phyloP scores from a whole-genome alignment of 495 filamentous ascomycete genomes.

The Durotheca rogersii region DNA sequence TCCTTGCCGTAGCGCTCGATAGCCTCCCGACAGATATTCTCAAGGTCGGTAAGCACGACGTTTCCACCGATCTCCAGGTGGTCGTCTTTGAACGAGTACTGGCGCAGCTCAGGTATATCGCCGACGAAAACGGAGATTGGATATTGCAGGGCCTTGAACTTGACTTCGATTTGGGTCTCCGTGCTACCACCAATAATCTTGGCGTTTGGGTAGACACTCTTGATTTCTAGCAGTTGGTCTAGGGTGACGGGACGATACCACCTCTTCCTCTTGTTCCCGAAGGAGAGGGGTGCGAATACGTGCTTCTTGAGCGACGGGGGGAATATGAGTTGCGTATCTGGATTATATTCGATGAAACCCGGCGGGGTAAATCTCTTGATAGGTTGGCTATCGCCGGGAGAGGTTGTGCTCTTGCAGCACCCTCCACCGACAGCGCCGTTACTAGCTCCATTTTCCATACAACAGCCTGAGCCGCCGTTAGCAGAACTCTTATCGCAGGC shows the following conservation, averaged over 20 bases:
- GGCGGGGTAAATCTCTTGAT: slow-evolving; percentile 75
- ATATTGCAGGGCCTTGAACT: slow-evolving; percentile 95
- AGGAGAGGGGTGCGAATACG: slow-evolving; percentile 74
- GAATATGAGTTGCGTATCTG: slow-evolving; percentile 93
- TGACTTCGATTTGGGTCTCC: slow-evolving; percentile 97
- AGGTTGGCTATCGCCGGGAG: slow-evolving; percentile 49
- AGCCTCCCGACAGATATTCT: slow-evolving; percentile 70
- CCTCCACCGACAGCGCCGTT: slow-evolving; percentile 50
- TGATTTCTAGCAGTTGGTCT: slow-evolving; percentile 87
- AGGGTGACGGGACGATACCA: slow-evolving; percentile 92
- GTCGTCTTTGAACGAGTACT: slow-evolving; percentile 76
- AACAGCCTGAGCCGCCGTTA: slow-evolving; percentile 68
- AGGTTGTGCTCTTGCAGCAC: slow-evolving; percentile 58
- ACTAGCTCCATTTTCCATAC: slow-evolving; percentile 57
- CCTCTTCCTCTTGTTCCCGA: slow-evolving; percentile 91
- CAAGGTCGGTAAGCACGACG: slow-evolving; percentile 82
- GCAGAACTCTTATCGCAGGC: slow-evolving; percentile 58
- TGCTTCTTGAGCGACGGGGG: slow-evolving; percentile 81
- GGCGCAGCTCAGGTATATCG: slow-evolving; percentile 83
- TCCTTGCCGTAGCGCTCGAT: slow-evolving; percentile 73
- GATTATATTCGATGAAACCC: slow-evolving; percentile 89
- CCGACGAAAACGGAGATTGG: slow-evolving; percentile 86
- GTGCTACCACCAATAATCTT: slow-evolving; percentile 96
- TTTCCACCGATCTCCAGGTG: slow-evolving; percentile 88
- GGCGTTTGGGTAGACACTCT: slow-evolving; percentile 76